phyloP scores from a whole-genome alignment of 805 yeast genomes.

The Priceomyces melissophilus region DNA sequence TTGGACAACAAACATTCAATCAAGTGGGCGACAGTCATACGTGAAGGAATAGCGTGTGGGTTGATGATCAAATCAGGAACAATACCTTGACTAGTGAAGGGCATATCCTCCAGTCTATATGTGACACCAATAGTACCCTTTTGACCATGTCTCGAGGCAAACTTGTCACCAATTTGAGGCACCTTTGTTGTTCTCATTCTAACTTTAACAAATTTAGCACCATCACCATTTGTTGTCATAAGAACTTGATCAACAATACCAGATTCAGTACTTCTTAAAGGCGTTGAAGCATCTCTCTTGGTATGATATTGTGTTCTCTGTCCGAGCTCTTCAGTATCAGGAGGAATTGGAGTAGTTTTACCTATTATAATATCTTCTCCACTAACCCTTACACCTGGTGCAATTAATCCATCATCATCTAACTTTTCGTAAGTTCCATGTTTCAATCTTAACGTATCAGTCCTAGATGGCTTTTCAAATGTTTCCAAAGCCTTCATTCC shows the following conservation, averaged over 20 bases:
- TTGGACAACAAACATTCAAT: conserved; percentile 96
- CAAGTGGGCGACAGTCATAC: conserved; percentile 99
- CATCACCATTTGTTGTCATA: conserved; percentile 96
- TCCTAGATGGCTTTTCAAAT: conserved; percentile 93
- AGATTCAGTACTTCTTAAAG: conserved; percentile 91
- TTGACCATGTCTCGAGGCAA: conserved; percentile 99
- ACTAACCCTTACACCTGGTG: conserved; percentile 97
- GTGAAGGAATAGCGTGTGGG: conserved; percentile 99
- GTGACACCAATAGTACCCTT: conserved; percentile 99
- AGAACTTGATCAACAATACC: conserved; percentile 98
- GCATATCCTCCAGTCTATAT: conserved; percentile 98
- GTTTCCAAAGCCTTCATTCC: conserved; percentile 99
- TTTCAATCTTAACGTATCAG: conserved; percentile 90
- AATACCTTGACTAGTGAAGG: conserved; percentile 90
- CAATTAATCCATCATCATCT: conserved; percentile 96
- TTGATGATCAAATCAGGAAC: conserved; percentile 97
- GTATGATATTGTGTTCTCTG: conserved; percentile 98
- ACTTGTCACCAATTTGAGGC: conserved; percentile 99
- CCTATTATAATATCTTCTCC: conserved; percentile 99
- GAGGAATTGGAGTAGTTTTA: conserved; percentile 98
- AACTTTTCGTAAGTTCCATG: conserved; percentile 98
- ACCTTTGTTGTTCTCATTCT: conserved; percentile 98
- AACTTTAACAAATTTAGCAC: conserved; percentile 94
- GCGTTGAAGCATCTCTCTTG: conserved; percentile 97
- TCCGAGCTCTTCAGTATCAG: conserved; percentile 97